Conservation (phyloP, 2,329 filamentous ascomycete species). For the Sclerotinia sclerotiorum region DNA sequence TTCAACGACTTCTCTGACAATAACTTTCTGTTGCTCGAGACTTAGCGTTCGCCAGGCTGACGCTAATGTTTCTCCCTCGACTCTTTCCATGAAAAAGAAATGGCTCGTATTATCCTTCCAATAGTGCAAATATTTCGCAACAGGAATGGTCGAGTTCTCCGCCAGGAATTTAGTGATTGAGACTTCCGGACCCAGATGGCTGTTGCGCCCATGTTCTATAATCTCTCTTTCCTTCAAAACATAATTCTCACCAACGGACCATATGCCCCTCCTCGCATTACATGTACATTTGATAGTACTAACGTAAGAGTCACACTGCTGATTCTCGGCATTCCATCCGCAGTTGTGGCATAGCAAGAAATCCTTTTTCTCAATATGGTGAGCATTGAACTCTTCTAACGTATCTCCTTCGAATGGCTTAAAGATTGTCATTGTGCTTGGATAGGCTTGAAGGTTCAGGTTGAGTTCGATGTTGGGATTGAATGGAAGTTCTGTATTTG, state of each 20-base stretch:
- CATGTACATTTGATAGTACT: background rate
- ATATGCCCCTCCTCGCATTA: background rate
- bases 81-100: background rate
- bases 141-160: background rate
- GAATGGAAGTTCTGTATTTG: no score
- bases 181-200: background rate
- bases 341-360: conserved; percentile 7
- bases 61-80: background rate
- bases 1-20: conserved; percentile 15
- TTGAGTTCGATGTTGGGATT: background rate
- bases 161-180: background rate
- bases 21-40: accelerated
- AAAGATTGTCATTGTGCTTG: background rate
- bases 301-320: accelerated
- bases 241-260: background rate
- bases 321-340: background rate
- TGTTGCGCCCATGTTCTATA: background rate
- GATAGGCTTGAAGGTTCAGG: background rate
- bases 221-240: background rate
- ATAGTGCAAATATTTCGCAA: background rate
- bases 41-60: background rate
- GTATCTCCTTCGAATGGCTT: background rate
- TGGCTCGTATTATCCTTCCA: background rate
- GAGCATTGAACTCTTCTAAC: background rate
- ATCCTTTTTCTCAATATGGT: accelerated